Percentiles rank a stretch among this genome's conserved stretches.
phyloP scores from a whole-genome alignment of 192 early-diverging fungal genomes.

The Geosiphon pyriformis region DNA sequence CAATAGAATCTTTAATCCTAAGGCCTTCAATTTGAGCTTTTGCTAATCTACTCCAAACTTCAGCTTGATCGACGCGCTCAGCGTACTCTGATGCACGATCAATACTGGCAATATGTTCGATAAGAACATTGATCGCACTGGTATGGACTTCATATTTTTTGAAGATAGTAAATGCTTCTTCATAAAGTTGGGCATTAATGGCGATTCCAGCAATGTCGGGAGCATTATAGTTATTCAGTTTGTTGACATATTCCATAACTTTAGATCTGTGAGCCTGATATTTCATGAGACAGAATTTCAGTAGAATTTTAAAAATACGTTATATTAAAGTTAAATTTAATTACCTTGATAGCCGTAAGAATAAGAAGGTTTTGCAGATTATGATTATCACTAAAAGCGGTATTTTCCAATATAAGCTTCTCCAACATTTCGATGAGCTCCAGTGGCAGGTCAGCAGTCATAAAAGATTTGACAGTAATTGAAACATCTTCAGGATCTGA shows the following conservation, averaged over 20 bases:
- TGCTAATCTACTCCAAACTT: constrained; percentile 93
- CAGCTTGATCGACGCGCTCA: constrained; percentile 82
- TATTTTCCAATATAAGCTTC: constrained; percentile 90
- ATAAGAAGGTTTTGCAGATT: constrained; percentile 98
- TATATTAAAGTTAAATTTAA: not conserved
- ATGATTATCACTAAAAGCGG: constrained; percentile 91
- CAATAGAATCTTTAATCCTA: constrained; percentile 91
- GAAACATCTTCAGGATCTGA: constrained; percentile 98
- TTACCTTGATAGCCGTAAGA: constrained; percentile 88
- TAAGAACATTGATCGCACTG: constrained; percentile 85
- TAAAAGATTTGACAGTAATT: constrained; percentile 95
- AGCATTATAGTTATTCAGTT: constrained; percentile 94
- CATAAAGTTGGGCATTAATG: constrained; percentile 79
- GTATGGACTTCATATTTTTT: constrained; percentile 89
- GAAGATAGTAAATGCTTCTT: constrained; percentile 97
- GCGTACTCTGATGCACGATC: constrained; percentile 97
- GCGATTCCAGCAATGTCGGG: constrained; percentile 97
- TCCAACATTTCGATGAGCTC: constrained; percentile 97
- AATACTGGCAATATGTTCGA: constrained; percentile 87
- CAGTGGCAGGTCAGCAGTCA: constrained; percentile 91
- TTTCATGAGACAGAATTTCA: not conserved
- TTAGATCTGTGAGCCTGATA: constrained; percentile 72
- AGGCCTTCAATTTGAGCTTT: constrained; percentile 90
- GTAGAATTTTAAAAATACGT: not conserved
- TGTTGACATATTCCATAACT: constrained; percentile 95